These are phyloP conservation scores for Fusarium lyarnte DNA, from an alignment of 2,329 filamentous ascomycete species.

Conservation along the genomic window DNA sequence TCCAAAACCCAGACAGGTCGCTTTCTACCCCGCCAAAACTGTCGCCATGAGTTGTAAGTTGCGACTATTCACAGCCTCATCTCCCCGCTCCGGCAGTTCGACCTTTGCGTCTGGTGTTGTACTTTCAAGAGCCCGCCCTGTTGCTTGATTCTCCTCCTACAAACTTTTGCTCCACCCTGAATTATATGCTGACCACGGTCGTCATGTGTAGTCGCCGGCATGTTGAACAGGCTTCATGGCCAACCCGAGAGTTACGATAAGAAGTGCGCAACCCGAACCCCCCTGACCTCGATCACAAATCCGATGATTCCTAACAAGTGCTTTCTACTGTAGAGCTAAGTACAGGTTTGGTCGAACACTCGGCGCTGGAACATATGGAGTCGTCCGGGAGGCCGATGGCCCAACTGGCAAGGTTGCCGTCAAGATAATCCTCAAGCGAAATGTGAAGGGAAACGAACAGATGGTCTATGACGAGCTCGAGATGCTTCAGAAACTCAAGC, in stretches of 20 bases:
- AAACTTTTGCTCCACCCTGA: not conserved
- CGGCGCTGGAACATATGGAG: constrained; percentile 97
- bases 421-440: constrained; percentile 99
- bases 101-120: constrained; percentile 5
- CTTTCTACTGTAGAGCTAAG: constrained; percentile 67
- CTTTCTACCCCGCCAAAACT: constrained; percentile 42
- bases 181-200: constrained; percentile 38
- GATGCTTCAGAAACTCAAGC: constrained; percentile 89
- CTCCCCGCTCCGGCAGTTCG: constrained; percentile 32
- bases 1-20: constrained; percentile 18
- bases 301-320: constrained; percentile 40
- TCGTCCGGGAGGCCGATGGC: constrained; percentile 93
- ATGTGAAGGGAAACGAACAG: constrained; percentile 96
- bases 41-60: constrained; percentile 48
- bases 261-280: constrained; percentile 69
- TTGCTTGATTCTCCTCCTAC: not conserved
- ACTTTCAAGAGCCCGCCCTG: not conserved
- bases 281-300: constrained; percentile 8
- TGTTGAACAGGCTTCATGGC: constrained; percentile 95
- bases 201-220: constrained; percentile 73
- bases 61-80: constrained; percentile 41
- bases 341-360: constrained; percentile 94
- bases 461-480: constrained; percentile 99
- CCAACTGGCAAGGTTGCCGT: constrained; percentile 87
- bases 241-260: constrained; percentile 99